Percentiles rank a stretch among this genome's conserved stretches.
Evolutionary conservation across 176 grass and related monocot genomes (phyloP).

Genomic region (Oryza punctata): DNA sequence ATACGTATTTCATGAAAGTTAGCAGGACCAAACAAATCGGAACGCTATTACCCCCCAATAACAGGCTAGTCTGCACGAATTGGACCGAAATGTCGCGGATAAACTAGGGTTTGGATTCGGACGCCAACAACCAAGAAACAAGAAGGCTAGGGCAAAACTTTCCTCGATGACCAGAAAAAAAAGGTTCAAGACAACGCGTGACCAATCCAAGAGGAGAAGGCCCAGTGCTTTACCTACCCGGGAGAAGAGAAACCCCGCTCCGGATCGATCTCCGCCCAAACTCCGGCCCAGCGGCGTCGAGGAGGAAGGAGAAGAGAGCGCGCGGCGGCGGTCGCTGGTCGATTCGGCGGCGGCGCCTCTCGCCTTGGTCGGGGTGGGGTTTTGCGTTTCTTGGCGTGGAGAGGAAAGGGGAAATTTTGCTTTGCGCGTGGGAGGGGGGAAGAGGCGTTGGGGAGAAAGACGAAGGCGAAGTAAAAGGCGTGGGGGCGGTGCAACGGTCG

Average conservation of each 20-base stretch:
- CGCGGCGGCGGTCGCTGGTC: not conserved
- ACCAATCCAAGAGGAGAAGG: not conserved
- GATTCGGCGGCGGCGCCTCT: not conserved
- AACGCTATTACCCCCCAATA: not conserved
- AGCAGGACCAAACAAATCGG: not conserved
- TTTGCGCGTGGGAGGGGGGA: not conserved
- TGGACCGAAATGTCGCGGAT: not conserved
- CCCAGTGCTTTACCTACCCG: not conserved
- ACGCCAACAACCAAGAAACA: not conserved
- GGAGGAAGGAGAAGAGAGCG: not conserved
- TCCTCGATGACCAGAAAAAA: not conserved
- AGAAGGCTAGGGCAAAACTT: not conserved
- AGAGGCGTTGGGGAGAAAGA: not conserved
- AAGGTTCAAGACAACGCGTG: not conserved
- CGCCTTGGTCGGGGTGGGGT: not conserved
- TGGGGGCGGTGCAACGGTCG: constrained; percentile 45
- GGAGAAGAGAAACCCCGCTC: too few relatives aligned
- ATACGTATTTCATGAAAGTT: not conserved
- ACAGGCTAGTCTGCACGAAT: not conserved
- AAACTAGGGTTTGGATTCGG: not conserved
- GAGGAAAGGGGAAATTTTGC: not conserved
- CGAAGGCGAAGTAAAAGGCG: not conserved
- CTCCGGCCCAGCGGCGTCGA: not conserved
- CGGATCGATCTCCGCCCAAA: too few relatives aligned
- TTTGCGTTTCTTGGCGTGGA: not conserved